A percentile compares a stretch with the other conserved stretches of the same genome.
Evolutionary conservation across 2,329 filamentous ascomycete genomes (phyloP).

Genomic region (Xylaria sp.): DNA sequence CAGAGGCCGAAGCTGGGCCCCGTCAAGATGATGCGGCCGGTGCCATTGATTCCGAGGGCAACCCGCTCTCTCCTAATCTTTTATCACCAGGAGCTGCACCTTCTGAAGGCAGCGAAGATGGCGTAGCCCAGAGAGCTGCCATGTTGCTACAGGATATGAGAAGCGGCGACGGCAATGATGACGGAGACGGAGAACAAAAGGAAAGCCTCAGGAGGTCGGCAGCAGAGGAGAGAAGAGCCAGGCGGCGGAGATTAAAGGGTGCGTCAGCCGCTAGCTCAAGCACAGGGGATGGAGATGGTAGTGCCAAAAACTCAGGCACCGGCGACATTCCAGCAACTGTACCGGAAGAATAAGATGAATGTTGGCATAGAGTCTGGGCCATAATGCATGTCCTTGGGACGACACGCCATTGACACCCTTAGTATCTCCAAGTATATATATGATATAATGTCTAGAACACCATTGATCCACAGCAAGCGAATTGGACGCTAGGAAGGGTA

Average conservation of each 20-base stretch:
- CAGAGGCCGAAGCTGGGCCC: slow-evolving; percentile 62
- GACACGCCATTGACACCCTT: slow-evolving; percentile 22
- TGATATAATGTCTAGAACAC: slow-evolving; percentile 40
- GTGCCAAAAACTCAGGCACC: slow-evolving; percentile 38
- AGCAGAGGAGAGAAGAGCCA: slow-evolving; percentile 50
- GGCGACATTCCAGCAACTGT: slow-evolving; percentile 42
- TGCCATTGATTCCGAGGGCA: slow-evolving; percentile 61
- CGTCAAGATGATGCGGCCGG: slow-evolving; percentile 51
- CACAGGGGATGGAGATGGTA: slow-evolving; percentile 41
- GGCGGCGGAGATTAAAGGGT: slow-evolving; percentile 50
- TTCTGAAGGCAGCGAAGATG: slow-evolving; percentile 63
- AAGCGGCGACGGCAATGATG: slow-evolving; percentile 69
- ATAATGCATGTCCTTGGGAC: slow-evolving; percentile 8
- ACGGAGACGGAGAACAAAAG: slow-evolving; percentile 64
- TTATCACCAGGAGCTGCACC: slow-evolving; percentile 54
- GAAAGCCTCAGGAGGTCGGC: slow-evolving; percentile 70
- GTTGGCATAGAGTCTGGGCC: not conserved
- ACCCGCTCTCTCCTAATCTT: slow-evolving; percentile 63
- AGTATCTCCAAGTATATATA: slow-evolving; percentile 39
- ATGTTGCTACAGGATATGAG: slow-evolving; percentile 86
- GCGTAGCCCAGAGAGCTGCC: slow-evolving; percentile 87
- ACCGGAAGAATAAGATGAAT: slow-evolving; percentile 37
- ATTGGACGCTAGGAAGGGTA: slow-evolving; percentile 14
- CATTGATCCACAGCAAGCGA: slow-evolving; percentile 23
- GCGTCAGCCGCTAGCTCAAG: slow-evolving; percentile 41